A percentile compares a stretch with the other conserved stretches of the same genome.
These are phyloP conservation scores for Hydnomerulius pinastri DNA, from an alignment of 768 basidiomycete species.

Conservation along the genomic window DNA sequence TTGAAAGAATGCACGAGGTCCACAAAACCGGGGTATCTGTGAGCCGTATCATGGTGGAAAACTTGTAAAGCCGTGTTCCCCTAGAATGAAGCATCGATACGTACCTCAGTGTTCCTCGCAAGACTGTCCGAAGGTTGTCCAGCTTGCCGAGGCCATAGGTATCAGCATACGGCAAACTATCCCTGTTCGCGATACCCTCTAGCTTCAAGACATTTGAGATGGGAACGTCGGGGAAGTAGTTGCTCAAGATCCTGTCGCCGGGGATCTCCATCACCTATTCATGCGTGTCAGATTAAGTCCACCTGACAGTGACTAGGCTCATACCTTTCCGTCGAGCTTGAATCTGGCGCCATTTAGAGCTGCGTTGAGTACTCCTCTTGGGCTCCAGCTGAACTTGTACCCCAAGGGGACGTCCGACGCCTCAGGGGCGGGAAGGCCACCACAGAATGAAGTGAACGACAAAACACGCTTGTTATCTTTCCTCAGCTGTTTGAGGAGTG, in stretches of 20 bases:
- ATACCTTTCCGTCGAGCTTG: constrained; percentile 57
- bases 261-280: constrained; percentile 49
- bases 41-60: not conserved
- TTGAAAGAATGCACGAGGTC: constrained; percentile 73
- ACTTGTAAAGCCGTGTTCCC: not conserved
- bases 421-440: constrained; percentile 83
- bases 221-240: constrained; percentile 67
- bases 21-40: constrained; percentile 84
- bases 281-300: not conserved
- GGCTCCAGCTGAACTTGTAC: constrained; percentile 97
- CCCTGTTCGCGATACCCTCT: constrained; percentile 86
- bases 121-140: constrained; percentile 55
- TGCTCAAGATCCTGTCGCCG: constrained; percentile 54
- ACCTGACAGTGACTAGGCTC: constrained; percentile 10
- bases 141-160: constrained; percentile 58
- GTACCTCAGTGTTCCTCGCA: constrained; percentile 85
- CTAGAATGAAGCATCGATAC: constrained; percentile 10
- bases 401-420: constrained; percentile 62
- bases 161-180: constrained; percentile 70
- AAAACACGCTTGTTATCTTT: constrained; percentile 54
- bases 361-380: constrained; percentile 81
- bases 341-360: constrained; percentile 74
- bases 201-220: constrained; percentile 61
- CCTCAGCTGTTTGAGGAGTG: constrained; percentile 57
- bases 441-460: constrained; percentile 90